Evolutionary conservation across 164 flowering plant species (phyloP).

Genomic region (Pachysandra terminalis): DNA sequence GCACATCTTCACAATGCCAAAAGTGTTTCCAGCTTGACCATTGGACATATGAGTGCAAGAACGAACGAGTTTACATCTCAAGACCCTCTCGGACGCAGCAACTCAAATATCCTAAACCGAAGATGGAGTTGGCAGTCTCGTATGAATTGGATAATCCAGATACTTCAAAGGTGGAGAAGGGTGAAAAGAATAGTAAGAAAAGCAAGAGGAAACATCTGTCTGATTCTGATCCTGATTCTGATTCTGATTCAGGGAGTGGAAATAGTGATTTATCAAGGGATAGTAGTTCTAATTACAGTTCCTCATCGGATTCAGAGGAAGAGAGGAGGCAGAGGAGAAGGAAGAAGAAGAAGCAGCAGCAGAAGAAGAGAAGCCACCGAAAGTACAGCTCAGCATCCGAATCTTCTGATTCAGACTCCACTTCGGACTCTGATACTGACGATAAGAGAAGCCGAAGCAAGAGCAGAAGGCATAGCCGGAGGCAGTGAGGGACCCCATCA

Average conservation of each 20-base stretch:
- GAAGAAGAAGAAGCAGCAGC: conserved; percentile 27
- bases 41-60: conserved; percentile 81
- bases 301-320: conserved; percentile 61
- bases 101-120: conserved; percentile 61
- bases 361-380: conserved; percentile 31
- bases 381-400: conserved; percentile 52
- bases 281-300: conserved; percentile 53
- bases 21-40: conserved; percentile 69
- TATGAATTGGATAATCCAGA: conserved; percentile 48
- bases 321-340: conserved; percentile 51
- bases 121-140: conserved; percentile 31
- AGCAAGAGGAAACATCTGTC: conserved; percentile 58
- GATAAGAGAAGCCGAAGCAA: conserved; percentile 42
- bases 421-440: conserved; percentile 54
- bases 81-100: conserved; percentile 73
- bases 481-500: conserved; percentile 26
- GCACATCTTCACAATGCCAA: conserved; percentile 56
- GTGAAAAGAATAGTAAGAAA: conserved; percentile 34
- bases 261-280: conserved; percentile 46
- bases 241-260: conserved; percentile 42
- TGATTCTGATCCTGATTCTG: no score
- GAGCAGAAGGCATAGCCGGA: conserved; percentile 45
- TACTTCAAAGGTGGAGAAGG: conserved; percentile 25
- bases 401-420: conserved; percentile 51
- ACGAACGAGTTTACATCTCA: conserved; percentile 68